A percentile compares a stretch with the other conserved stretches of the same genome.
phyloP scores from a whole-genome alignment of 2,329 filamentous ascomycete genomes.

The Mycocentrospora acerina region DNA sequence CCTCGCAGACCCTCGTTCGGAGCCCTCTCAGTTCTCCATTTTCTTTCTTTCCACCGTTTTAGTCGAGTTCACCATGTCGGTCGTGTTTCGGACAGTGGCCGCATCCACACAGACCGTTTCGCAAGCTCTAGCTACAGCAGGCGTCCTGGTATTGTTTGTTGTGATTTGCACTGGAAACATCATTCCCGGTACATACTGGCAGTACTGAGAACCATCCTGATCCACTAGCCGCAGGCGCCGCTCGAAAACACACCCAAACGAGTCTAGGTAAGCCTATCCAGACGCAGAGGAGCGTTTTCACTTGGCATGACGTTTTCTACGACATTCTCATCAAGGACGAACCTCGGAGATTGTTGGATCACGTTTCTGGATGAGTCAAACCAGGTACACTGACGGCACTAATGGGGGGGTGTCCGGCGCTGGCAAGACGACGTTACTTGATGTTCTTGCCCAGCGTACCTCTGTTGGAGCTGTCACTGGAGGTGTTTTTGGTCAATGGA shows the following conservation, averaged over 20 bases:
- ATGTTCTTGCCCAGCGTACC: constrained; percentile 75
- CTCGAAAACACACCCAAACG: too few relatives aligned
- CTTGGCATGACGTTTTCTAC: constrained; percentile 59
- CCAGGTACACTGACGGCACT: constrained; percentile 78
- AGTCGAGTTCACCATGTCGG: constrained; percentile 68
- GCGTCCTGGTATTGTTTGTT: constrained; percentile 59
- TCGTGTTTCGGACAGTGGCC: constrained; percentile 77
- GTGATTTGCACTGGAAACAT: constrained; percentile 66
- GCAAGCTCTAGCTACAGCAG: constrained; percentile 53
- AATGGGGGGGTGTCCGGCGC: constrained; percentile 68
- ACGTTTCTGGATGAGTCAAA: constrained; percentile 83
- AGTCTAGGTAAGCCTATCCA: too few relatives aligned
- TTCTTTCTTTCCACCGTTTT: constrained; percentile 62
- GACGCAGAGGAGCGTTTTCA: too few relatives aligned
- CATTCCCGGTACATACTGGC: constrained; percentile 63
- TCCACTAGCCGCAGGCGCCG: too few relatives aligned
- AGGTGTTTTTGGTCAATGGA: constrained; percentile 70
- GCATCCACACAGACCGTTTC: constrained; percentile 66
- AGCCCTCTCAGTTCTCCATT: constrained; percentile 74
- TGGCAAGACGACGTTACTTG: constrained; percentile 83
- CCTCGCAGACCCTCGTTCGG: constrained; percentile 72
- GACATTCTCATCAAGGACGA: constrained; percentile 68
- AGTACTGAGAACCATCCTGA: too few relatives aligned
- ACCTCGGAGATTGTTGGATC: neutral
- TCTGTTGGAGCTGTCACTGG: constrained; percentile 83